Conservation (phyloP, 2,329 filamentous ascomycete species). For the Claviceps sp. region DNA sequence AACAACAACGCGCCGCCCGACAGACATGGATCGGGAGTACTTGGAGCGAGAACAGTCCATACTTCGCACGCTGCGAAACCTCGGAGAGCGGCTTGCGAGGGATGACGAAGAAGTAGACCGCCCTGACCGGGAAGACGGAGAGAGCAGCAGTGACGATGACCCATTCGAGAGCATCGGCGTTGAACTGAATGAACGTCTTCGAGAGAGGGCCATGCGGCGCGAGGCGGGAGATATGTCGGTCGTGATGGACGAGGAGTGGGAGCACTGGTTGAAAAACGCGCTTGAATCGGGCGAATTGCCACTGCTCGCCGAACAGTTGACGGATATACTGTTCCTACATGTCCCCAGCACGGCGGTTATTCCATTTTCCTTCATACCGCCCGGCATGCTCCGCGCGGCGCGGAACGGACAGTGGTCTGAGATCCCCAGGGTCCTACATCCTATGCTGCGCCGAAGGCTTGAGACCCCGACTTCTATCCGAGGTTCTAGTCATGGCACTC, state of each 20-base stretch:
- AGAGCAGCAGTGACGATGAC: constrained; percentile 7
- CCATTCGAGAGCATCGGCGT: constrained; percentile 43
- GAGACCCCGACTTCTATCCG: constrained; percentile 20
- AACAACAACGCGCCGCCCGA: constrained; percentile 1
- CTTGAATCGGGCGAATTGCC: constrained; percentile 44
- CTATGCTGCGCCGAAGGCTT: constrained; percentile 35
- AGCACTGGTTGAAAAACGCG: constrained; percentile 60
- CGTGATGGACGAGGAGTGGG: constrained; percentile 58
- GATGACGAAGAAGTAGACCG: constrained; percentile 1
- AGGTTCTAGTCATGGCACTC: not conserved
- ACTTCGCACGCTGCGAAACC: constrained; percentile 8
- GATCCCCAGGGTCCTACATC: constrained; percentile 42
- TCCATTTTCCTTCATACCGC: constrained; percentile 30
- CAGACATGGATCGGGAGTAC: constrained; percentile 7
- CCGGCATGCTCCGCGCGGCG: constrained; percentile 40
- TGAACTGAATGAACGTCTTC: constrained; percentile 49
- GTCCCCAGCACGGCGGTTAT: constrained; percentile 13
- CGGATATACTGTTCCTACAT: constrained; percentile 20
- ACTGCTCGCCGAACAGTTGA: constrained; percentile 31
- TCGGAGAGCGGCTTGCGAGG: constrained; percentile 1
- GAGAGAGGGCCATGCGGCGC: constrained; percentile 48
- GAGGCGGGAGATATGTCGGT: constrained; percentile 45
- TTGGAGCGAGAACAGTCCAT: not conserved
- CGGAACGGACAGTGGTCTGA: constrained; percentile 43
- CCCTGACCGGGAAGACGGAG: constrained; percentile 9